Conservation (phyloP, 768 basidiomycete species). For the Boletus barrowsii region DNA sequence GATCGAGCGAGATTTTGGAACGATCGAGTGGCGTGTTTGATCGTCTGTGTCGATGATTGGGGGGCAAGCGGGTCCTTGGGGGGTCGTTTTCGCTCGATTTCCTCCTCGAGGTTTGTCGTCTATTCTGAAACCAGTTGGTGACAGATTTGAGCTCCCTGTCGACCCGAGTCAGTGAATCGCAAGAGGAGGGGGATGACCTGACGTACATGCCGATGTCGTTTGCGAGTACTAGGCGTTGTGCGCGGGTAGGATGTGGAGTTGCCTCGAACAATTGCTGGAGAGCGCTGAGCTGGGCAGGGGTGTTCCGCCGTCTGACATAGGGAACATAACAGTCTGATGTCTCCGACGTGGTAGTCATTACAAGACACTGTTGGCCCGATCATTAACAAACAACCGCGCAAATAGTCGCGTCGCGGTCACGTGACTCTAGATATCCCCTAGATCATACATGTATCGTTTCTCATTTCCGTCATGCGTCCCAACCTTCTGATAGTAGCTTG, state of each 20-base stretch:
- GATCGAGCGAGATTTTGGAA: conserved; percentile 30
- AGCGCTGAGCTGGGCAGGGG: conserved; percentile 32
- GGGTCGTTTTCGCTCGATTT: conserved; percentile 29
- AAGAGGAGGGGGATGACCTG: background rate
- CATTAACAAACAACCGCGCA: conserved; percentile 10
- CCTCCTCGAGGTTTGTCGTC: conserved; percentile 50
- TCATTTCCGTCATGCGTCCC: conserved; percentile 7
- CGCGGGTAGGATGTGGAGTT: conserved; percentile 40
- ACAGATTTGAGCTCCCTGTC: conserved; percentile 64
- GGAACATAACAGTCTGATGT: conserved; percentile 18
- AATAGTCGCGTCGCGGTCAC: conserved; percentile 26
- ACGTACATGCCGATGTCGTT: conserved; percentile 38
- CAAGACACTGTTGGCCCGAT: conserved; percentile 7
- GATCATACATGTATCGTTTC: conserved; percentile 3
- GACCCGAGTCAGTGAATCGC: conserved; percentile 4
- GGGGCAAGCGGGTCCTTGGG: background rate
- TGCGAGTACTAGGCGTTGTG: conserved; percentile 40
- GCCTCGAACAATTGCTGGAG: conserved; percentile 36
- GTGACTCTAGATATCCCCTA: conserved; percentile 15
- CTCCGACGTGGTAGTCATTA: conserved; percentile 5
- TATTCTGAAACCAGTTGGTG: conserved; percentile 84
- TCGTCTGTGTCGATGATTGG: conserved; percentile 5
- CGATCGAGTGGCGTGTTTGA: conserved; percentile 20
- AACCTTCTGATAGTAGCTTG: conserved; percentile 25
- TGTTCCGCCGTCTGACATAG: conserved; percentile 31